Evolutionary conservation across 2,329 filamentous ascomycete species (phyloP).

Genomic region (Hypoxylon sp.): DNA sequence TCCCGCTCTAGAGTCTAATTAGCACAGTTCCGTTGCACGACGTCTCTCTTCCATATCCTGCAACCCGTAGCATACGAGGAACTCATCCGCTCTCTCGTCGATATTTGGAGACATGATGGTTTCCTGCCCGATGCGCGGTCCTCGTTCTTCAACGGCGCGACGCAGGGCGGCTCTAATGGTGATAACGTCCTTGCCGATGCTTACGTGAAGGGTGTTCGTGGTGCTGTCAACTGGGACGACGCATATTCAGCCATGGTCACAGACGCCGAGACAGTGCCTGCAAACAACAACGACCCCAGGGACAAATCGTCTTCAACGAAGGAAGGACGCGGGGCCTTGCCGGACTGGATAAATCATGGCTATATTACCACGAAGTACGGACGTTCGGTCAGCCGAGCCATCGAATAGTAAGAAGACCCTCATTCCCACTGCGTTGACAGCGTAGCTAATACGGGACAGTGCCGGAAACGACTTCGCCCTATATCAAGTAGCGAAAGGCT

Average conservation of each 20-base stretch:
- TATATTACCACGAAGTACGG: slow-evolving; percentile 74
- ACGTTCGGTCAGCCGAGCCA: slow-evolving; percentile 72
- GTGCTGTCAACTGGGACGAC: slow-evolving; percentile 72
- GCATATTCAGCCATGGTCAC: slow-evolving; percentile 74
- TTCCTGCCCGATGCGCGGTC: slow-evolving; percentile 75
- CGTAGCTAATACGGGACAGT: slow-evolving; percentile 41
- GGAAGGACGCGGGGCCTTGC: slow-evolving; percentile 75
- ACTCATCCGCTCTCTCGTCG: slow-evolving; percentile 74
- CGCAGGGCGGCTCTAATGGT: slow-evolving; percentile 77
- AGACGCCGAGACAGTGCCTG: slow-evolving; percentile 73
- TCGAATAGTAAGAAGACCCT: slow-evolving; percentile 67
- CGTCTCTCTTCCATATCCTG: slow-evolving; percentile 73
- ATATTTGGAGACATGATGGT: slow-evolving; percentile 74
- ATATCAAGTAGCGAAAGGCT: slow-evolving; percentile 71
- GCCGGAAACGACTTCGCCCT: slow-evolving; percentile 76
- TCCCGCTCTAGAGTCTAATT: slow-evolving; percentile 18
- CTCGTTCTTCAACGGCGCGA: slow-evolving; percentile 76
- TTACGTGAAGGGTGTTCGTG: slow-evolving; percentile 75
- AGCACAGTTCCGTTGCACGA: slow-evolving; percentile 71
- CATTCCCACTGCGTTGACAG: neutral
- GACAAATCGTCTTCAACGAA: slow-evolving; percentile 72
- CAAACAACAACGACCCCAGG: slow-evolving; percentile 68
- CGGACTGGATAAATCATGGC: slow-evolving; percentile 74
- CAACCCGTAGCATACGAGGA: slow-evolving; percentile 73
- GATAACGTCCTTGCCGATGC: slow-evolving; percentile 81